Conservation (phyloP, 1,139 yeast species). For the Geotrichum australiense region DNA sequence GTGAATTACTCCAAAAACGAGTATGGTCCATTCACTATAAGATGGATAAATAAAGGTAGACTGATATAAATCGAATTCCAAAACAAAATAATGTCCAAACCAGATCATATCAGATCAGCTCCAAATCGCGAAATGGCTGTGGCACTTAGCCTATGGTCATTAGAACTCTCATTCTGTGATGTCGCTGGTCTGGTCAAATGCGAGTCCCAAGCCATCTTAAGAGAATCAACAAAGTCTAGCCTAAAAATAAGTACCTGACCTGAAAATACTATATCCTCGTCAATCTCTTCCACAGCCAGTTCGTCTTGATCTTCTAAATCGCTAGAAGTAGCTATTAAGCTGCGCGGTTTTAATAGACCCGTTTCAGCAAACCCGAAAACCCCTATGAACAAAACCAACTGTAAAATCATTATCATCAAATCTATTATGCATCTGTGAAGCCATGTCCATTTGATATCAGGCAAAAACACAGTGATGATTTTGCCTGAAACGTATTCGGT, state of each 20-base stretch:
- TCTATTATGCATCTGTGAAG: neutral
- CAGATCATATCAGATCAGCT: too few species aligned
- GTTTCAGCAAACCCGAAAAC: conserved; percentile 3
- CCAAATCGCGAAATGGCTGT: too few species aligned
- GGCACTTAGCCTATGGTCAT: too few species aligned
- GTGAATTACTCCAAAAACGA: too few species aligned
- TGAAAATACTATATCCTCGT: conserved; percentile 1
- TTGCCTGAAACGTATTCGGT: neutral
- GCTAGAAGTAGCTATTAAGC: neutral
- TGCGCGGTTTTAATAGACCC: neutral
- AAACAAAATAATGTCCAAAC: too few species aligned
- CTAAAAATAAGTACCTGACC: neutral
- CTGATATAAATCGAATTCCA: too few species aligned
- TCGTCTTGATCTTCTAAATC: neutral
- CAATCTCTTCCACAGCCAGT: conserved; percentile 1
- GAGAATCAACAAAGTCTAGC: neutral
- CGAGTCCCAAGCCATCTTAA: conserved; percentile 2
- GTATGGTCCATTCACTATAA: too few species aligned
- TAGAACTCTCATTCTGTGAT: too few species aligned
- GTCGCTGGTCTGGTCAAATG: too few species aligned
- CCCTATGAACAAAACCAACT: neutral
- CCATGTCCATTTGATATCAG: neutral
- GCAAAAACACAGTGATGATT: neutral
- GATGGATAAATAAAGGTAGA: too few species aligned
- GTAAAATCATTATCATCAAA: neutral